Evolutionary conservation across 2,329 filamentous ascomycete genomes (phyloP).

Genomic region (Cordyceps sp.): DNA sequence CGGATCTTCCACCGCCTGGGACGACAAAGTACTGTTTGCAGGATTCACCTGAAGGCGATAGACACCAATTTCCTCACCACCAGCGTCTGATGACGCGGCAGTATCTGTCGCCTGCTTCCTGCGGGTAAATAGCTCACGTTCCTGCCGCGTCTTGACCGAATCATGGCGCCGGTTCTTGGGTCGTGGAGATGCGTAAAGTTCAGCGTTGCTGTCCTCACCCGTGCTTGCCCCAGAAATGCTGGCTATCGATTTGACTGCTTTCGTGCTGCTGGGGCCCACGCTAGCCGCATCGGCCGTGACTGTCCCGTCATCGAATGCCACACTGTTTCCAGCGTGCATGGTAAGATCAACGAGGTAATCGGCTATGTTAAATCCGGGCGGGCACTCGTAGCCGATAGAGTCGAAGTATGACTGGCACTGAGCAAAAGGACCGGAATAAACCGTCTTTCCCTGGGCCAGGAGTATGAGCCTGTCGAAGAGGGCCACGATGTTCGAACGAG

Average conservation of each 20-base stretch:
- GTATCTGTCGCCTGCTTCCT: conserved; percentile 49
- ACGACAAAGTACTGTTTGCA: conserved; percentile 25
- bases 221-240: conserved; percentile 65
- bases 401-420: conserved; percentile 90
- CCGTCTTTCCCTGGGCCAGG: conserved; percentile 72
- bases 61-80: conserved; percentile 29
- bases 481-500: conserved; percentile 93
- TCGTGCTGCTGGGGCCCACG: conserved; percentile 70
- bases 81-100: conserved; percentile 41
- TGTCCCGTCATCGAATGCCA: conserved; percentile 37
- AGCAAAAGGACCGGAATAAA: conserved; percentile 83
- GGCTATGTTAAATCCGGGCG: conserved; percentile 94
- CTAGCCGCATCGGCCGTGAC: conserved; percentile 39
- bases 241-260: conserved; percentile 77
- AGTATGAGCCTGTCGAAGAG: conserved; percentile 90
- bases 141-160: conserved; percentile 73
- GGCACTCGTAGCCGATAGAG: conserved; percentile 78
- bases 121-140: conserved; percentile 77
- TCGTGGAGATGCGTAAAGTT: conserved; percentile 41
- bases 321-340: conserved; percentile 69
- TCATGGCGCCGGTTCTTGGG: conserved; percentile 57
- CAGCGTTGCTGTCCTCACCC: conserved; percentile 47
- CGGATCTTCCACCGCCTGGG: conserved; percentile 52
- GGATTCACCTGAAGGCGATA: conserved; percentile 32
- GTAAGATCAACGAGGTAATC: conserved; percentile 95